Evolutionary conservation across 2,329 filamentous ascomycete species (phyloP), one percentile per base, ranked within the genome.

Genomic region (Chrysoporthe austroafricana): DNA sequence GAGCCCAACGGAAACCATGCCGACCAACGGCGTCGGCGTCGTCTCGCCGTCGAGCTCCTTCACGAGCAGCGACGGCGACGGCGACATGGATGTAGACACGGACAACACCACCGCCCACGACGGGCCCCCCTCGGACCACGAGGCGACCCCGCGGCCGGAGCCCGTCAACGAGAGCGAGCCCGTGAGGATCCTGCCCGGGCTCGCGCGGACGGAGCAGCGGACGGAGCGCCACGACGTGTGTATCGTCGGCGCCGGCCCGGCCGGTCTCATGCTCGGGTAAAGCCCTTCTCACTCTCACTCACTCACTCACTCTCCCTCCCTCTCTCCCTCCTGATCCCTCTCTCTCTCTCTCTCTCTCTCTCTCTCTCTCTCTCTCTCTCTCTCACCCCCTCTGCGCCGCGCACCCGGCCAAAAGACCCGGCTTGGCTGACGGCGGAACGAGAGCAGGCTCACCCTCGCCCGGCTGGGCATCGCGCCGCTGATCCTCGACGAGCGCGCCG

Each of bases 401-500:
- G 26, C 26, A 26, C 26, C 26, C 26, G 26, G 26, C 26, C 2
- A 26, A 26, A 26, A 26, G 26, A 26, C 26, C 26, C 26, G 26
- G 26, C 26, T 26, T 26, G 26, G 26, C 26, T 26, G 26, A 26
- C 26, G 26, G 26, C 26, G 26, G 26, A 34, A 18, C 34, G 42
- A 57, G 18, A 7, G 44, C 34, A 70, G 69, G 52, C 63, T 70
- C 57, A 64, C 63, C 8, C 69, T 70, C 43, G 67, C 67, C 39
- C 69, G 69, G 9, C 91, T 87, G 73, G 90, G 90, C 16, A 86
- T 92, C 73, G 86, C 87, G 66, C 84, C 87, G 3, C 83, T 85
- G 52, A 83, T 93, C 57, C 82, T 93, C 61, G 91, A 93, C 78
- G 89, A 93, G 74, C 81, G 90, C 70, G 81, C 86, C 44, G 86